Base-by-base conservation (phyloP, 2,329 filamentous ascomycete species). In the Cryoendolithus antarcticus region DNA sequence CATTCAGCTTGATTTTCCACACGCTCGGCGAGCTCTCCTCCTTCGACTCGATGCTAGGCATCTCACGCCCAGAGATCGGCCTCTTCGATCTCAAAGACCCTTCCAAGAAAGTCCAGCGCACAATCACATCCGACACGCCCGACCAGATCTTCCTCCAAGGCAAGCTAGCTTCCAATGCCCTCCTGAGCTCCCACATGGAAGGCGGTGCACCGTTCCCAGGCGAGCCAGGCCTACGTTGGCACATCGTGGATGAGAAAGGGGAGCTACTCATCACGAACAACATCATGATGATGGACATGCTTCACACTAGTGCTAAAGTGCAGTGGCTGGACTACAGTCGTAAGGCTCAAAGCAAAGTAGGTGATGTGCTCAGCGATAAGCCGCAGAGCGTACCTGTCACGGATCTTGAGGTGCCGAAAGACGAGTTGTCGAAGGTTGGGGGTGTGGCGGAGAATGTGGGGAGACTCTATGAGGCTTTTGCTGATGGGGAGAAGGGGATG, bases 161-260 rank as follows among this genome's bases (percentile, higher is more conserved):
- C 8, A 58, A 48, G 0, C 50, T 72, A 4, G 38, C 50, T 1
- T 46, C 57, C 0, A 59, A 58, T 5, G 67, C 70, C 0, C 62
- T 63, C 0, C 48, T 73, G 0, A 61, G 62, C 1, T 45, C 66
- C n/a, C 62, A 63, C 4, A 63, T 69, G 44, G 65, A 67, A 3
- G 62, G 64, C 9, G 71, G 72, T 0, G 60, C 64, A 10, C 61
- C 66, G 0, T 74, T 74, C 50, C 64, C 64, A 0, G 66, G 60
- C 1, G 63, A 67, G 0, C 61, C 67, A 0, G 60, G 56, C 2
- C 49, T 72, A 0, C 52, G 63, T 1, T 76, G 72, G 68, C 63
- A 59, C 5, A 64, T 77, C 30, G 59, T 66, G 33, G 71, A 73
- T 6, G 56, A 61, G 3, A 61, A 62, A 34, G 63, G 60, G 0